These are phyloP conservation scores for Cladosporium austrohemisphaericum DNA, from an alignment of 2,329 filamentous ascomycete species.

Conservation along the genomic window DNA sequence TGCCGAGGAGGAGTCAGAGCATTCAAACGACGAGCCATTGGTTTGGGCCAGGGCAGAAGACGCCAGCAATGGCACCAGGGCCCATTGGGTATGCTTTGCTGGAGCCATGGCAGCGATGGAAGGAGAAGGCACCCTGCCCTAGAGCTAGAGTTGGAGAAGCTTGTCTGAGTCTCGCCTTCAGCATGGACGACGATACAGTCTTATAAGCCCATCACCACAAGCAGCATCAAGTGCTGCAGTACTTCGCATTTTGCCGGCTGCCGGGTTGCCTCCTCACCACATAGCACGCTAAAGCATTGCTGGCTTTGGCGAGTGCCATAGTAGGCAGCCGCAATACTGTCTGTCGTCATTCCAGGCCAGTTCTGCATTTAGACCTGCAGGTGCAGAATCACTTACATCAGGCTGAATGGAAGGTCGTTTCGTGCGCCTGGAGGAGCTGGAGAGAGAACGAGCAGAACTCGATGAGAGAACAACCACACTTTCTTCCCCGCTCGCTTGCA, in stretches of 20 bases:
- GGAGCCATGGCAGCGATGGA: background rate
- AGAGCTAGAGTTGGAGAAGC: background rate
- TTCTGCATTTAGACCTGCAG: too few species aligned
- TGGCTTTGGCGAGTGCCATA: background rate
- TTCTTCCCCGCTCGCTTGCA: too few species aligned
- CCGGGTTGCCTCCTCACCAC: background rate
- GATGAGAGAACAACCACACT: too few species aligned
- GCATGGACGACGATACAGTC: too few species aligned
- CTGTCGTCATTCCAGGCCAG: too few species aligned
- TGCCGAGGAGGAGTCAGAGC: slow-evolving; percentile 3
- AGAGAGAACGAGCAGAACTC: too few species aligned
- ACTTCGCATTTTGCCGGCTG: slow-evolving; percentile 5
- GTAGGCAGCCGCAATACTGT: too few species aligned
- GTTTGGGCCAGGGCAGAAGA: background rate
- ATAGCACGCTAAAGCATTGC: background rate
- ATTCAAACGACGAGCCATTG: background rate
- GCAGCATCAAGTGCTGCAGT: background rate
- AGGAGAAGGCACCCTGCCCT: background rate
- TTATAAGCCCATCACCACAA: too few species aligned
- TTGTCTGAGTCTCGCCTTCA: too few species aligned
- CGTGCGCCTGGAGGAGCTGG: too few species aligned
- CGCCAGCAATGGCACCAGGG: background rate
- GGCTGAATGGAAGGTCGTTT: too few species aligned
- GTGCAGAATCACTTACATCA: too few species aligned
- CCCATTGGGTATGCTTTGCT: background rate